Evolutionary conservation across 2,329 filamentous ascomycete genomes (phyloP), one percentile per base, ranked within the genome.

Genomic region (Exophiala sp.): DNA sequence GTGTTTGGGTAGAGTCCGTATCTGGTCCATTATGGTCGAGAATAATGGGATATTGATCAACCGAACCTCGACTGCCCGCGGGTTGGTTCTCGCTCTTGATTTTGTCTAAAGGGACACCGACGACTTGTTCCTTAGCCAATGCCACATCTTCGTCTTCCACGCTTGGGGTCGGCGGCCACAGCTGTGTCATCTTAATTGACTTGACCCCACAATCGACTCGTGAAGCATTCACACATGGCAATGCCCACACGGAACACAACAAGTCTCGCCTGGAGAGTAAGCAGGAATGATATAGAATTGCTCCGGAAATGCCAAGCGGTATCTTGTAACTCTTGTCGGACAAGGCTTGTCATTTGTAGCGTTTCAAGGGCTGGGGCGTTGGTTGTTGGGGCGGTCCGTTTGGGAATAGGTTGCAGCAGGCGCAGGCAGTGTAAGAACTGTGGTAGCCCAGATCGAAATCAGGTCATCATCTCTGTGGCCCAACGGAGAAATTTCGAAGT

Each of bases 31-130:
- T 61, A 50, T 61, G 62, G 47, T 69, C 63, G 49, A 74, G 53
- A 42, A 77, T 68, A 40, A 77, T 65, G 5, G 75, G 74, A 50
- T 68, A 68, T 57, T 77, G 75, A 58, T 76, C 72, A 56, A 76
- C 63, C 39, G 69, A 66, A 40, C 75, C 74, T 59, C 71, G 58
- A 50, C 60, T 65, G 44, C 52, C 57, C n/a, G 63, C 59, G 14
- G 57, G 58, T 38, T 65, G 62, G n/a, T 63, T 49, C 18, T 62
- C 62, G 16, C 54, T 61, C 51, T 61, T 63, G n/a, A 51, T 12
- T 18, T 53, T 47, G 35, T 45, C 21, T 44, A 52, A 62, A 49
- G 66, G 64, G 29, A 65, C 57, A 45, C 68, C 69, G 24, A 68
- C 54, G 10, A 72, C 48, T 60, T 55, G 53, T 52, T 77, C 74